Evolutionary conservation across 1,284 basidiomycete species (phyloP).

Genomic region (Chondrostereum purpureum): DNA sequence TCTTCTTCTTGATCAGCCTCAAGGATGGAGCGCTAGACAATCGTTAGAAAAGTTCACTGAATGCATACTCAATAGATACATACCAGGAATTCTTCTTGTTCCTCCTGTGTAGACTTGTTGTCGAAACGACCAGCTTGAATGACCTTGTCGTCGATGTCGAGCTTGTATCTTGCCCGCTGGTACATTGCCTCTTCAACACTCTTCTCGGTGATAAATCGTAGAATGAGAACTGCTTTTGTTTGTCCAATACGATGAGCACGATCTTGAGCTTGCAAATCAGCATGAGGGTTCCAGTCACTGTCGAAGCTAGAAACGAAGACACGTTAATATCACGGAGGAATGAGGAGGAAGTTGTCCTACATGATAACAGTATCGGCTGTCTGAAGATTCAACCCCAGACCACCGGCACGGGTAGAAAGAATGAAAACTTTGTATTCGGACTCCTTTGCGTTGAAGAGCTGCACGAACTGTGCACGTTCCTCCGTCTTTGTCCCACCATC

Average conservation of each 20-base stretch:
- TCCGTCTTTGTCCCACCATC: conserved; percentile 99
- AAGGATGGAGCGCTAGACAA: conserved; percentile 67
- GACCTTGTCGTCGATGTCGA: conserved; percentile 99
- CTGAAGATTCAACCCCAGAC: conserved; percentile 95
- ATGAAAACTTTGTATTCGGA: conserved; percentile 95
- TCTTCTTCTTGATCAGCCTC: conserved; percentile 90
- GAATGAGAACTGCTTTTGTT: conserved; percentile 95
- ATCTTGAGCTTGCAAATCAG: conserved; percentile 98
- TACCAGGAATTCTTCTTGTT: conserved; percentile 92
- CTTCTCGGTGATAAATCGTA: conserved; percentile 96
- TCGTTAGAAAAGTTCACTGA: conserved; percentile 7
- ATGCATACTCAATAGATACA: conserved; percentile 27
- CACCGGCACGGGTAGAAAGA: conserved; percentile 93
- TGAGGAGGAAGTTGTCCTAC: conserved; percentile 44
- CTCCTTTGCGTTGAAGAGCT: conserved; percentile 85
- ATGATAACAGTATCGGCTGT: conserved; percentile 99
- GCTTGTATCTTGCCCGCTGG: conserved; percentile 90
- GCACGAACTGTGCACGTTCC: conserved; percentile 88
- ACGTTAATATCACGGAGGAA: conserved; percentile 4
- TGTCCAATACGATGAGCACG: conserved; percentile 99
- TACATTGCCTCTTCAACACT: conserved; percentile 98
- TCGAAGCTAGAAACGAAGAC: conserved; percentile 60
- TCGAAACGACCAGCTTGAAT: conserved; percentile 99
- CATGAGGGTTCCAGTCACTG: conserved; percentile 93
- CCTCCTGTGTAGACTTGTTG: conserved; percentile 96